Base-by-base conservation (phyloP, 1,284 basidiomycete species). In the Papiliotrema flavescens region DNA sequence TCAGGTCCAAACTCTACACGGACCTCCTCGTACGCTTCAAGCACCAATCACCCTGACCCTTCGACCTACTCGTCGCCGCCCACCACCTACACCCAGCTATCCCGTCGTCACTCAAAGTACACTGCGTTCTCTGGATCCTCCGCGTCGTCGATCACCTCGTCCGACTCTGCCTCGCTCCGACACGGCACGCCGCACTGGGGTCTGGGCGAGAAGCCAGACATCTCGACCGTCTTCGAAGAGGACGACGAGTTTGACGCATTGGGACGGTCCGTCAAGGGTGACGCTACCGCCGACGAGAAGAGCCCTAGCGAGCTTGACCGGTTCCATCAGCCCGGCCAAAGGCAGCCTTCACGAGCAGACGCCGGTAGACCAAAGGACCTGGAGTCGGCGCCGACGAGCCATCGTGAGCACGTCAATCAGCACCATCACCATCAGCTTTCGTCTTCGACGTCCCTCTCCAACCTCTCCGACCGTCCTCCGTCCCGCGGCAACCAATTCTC, bases 211-310 rank as follows among this genome's bases (percentile, higher is more conserved):
- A 47, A 51, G 43, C 62, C 65, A 4, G 67, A 66, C 47, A 67
- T 71, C 42, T 64, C 66, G 7, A 71, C 69, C 5, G 69, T 71
- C 13, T 65, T 65, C 47, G 69, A 71, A 47, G 68, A 70, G 48
- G 66, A 64, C 20, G 51, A 49, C 22, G 54, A 59, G 15, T 15
- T 44, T 22, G 36, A 47, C 11, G 28, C 28, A 11, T 11, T 32
- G 11, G 28, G 28, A 11, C 28, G 28, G 28, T 32, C 28, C 28
- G 28, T 32, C 28, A 32, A 32, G 28, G 28, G 28, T 32, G 28
- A 32, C 28, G 5, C 28, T 5, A 32, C 28, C 28, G 28, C 28
- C 28, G 28, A 32, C 5, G 11, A 5, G 28, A 32, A 32, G 28
- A 11, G 5, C 28, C 5, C 11, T 11, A 32, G 28, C 28, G 28